These are phyloP conservation scores for Fusarium palustre DNA, from an alignment of 2,329 filamentous ascomycete genomes.

Conservation along the genomic window DNA sequence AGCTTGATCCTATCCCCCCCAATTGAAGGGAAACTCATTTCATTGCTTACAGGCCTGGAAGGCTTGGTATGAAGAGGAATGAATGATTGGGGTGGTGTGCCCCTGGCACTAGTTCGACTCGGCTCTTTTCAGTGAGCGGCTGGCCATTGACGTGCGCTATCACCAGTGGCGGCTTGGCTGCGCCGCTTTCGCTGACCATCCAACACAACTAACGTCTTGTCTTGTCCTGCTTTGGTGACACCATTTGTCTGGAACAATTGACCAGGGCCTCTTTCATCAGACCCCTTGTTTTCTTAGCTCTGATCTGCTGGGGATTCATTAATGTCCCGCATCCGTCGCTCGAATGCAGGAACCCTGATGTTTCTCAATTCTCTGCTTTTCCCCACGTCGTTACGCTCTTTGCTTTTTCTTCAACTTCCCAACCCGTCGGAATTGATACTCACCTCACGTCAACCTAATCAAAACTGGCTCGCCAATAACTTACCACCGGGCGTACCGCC, in stretches of 20 bases:
- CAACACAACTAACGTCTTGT: neutral
- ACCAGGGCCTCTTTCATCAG: conserved; percentile 4
- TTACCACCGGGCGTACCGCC: conserved; percentile 26
- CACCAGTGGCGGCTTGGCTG: conserved; percentile 15
- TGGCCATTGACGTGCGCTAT: conserved; percentile 26
- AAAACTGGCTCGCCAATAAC: conserved; percentile 1
- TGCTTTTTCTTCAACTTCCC: neutral
- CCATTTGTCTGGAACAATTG: conserved; percentile 26
- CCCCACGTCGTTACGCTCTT: neutral
- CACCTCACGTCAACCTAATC: neutral
- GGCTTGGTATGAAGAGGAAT: neutral
- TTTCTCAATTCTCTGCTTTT: conserved; percentile 15
- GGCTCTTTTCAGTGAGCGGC: neutral
- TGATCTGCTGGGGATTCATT: conserved; percentile 7
- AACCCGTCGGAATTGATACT: neutral
- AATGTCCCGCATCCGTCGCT: conserved; percentile 29
- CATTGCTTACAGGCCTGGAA: neutral
- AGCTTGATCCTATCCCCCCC: neutral
- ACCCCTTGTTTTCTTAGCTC: conserved; percentile 9
- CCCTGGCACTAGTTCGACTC: conserved; percentile 16
- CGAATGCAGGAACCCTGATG: conserved; percentile 4
- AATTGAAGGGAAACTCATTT: neutral
- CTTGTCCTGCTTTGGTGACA: conserved; percentile 1
- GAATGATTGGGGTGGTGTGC: neutral
- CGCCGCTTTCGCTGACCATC: conserved; percentile 27